Base-by-base conservation (phyloP, 306 rosid species). In the Morella rubra region DNA sequence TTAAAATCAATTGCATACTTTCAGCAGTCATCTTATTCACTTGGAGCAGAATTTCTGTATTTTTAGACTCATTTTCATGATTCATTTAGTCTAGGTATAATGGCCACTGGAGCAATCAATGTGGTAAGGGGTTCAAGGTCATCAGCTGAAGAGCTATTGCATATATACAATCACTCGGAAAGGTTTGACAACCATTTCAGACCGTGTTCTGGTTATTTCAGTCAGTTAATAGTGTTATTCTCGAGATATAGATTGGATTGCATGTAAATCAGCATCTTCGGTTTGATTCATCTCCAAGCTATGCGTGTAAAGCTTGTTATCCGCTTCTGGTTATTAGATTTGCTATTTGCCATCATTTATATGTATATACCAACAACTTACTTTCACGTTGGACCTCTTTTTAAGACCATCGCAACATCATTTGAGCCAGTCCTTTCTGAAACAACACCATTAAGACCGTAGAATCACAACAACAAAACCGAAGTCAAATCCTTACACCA, bases 41-140 rank as follows among this genome's bases (percentile, higher is more conserved):
- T 50, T 1, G 32, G 16, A 8, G 10, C 24, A 41, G 12, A 41
- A 9, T 56, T 61, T 15, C 42, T 56, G 18, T 44, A 9, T 18
- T 49, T 64, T 73, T 58, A 53, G 54, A 68, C 80, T 87, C 75
- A 54, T 76, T 72, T 77, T 44, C 53, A 45, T 83, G 55, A 56
- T 69, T 69, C 71, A 44, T 79, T 81, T 83, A 80, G 82, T 78
- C 78, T 80, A 95, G 97, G 98, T 78, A 95, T 90, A 78, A 90
- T 95, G 97, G 96, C 97, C 52, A 80, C 89, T 60, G 98, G 97
- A 71, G 96, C 93, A 84, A 84, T 95, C 83, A 89, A 95, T 78
- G 98, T 92, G 54, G 97, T 90, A 66, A 88, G 98, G 83, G 98
- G 98, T 78, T 92, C 97, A 74, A 90, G 98, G 83, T 95, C 98